Evolutionary conservation across 257 asterid genomes (phyloP), one percentile per base, ranked within the genome.

Genomic region (Plantago elongata): DNA sequence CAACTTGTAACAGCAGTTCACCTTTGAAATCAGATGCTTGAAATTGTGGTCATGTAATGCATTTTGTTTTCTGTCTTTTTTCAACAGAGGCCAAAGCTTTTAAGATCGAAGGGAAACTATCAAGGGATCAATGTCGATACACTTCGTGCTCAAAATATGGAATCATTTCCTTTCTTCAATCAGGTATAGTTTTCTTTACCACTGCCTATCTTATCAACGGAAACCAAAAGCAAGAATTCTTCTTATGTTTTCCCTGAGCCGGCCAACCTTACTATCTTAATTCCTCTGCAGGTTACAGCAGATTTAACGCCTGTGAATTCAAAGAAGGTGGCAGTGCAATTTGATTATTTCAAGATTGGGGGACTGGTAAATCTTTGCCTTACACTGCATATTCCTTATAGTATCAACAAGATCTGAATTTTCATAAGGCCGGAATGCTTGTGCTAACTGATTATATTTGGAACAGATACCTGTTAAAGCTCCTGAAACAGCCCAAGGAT

Each of bases 131-230:
- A 90, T 61, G 77, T 67, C 37, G 96, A 90, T 61, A 78, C 75
- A 8, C 96, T 90, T 66, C 86, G 96, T 64, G 95, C 95, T 45
- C 96, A 90, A 63, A 90, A 90, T 57, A 69, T 87, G 93, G 95
- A 87, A 67, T 75, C 93, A 0, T 76, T 72, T 52, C 96, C 96
- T 13, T 84, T 85, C 73, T 90, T 90, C 79, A 90, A 87, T 77
- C 97, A 90, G 87, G 95, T 78, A 64, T 45, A 16, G 47, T 29
- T 15, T 5, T 45, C 11, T 17, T 54, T 9, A 16, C 54, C 34
- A 12, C 16, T 38, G 1, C 44, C 47, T 45, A 50, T 13, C 57
- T 9, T 34, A 34, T 34, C 40, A 34, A 34, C 5, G 8, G 8
- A 34, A 34, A 34, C 2, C 5, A 3, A 34, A 34, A 34, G 40